Percentiles rank a stretch among this genome's conserved stretches.
Evolutionary conservation across 257 asterid species (phyloP).

Genomic region (Apocynum venetum): DNA sequence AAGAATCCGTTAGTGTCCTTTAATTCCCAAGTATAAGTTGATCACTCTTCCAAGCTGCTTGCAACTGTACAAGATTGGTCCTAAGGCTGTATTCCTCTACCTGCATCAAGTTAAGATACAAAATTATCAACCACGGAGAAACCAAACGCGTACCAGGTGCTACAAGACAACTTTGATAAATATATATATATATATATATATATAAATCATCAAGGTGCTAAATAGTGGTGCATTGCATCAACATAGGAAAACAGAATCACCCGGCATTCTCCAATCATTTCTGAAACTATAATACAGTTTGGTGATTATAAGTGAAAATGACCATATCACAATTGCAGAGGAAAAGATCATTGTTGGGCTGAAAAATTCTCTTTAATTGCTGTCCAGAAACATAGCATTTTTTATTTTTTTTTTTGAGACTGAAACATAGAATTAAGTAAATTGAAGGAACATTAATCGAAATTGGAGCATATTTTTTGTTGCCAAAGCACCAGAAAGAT

Average conservation of each 20-base stretch:
- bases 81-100: constrained; percentile 77
- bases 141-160: background rate
- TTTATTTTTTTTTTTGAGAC: no score
- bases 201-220: no score
- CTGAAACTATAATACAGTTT: no score
- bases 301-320: background rate
- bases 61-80: constrained; percentile 60
- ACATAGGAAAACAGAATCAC: no score
- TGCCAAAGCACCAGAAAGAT: background rate
- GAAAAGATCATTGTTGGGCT: background rate
- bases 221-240: no score
- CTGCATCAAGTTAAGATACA: constrained; percentile 33
- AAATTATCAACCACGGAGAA: background rate
- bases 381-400: background rate
- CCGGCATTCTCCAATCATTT: no score
- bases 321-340: background rate
- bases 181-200: no score
- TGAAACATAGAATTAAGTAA: background rate
- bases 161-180: background rate
- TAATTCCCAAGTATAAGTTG: constrained; percentile 26
- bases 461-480: background rate
- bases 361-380: background rate
- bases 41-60: constrained; percentile 42
- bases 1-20: constrained; percentile 14
- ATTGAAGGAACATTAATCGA: background rate